These are phyloP conservation scores for Mariannaea sp. DNA, from an alignment of 2,329 filamentous ascomycete species.

Conservation along the genomic window DNA sequence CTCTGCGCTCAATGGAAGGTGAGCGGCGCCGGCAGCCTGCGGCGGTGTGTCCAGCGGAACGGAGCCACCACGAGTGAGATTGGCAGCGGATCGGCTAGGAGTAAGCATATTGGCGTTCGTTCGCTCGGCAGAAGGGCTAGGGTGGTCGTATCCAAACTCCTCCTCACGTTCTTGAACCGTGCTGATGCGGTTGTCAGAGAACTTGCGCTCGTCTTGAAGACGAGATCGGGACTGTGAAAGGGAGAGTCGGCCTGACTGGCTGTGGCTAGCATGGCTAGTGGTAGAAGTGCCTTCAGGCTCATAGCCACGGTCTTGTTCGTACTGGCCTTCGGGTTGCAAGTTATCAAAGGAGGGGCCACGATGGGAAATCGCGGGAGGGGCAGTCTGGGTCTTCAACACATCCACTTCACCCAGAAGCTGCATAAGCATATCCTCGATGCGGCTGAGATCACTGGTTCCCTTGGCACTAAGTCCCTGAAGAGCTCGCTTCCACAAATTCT, in stretches of 20 bases:
- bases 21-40: slow-evolving; percentile 48
- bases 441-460: slow-evolving; percentile 82
- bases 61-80: slow-evolving; percentile 55
- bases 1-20: slow-evolving; percentile 66
- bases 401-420: slow-evolving; percentile 93
- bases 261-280: slow-evolving; percentile 72
- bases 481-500: slow-evolving; percentile 93
- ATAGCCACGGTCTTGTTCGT: slow-evolving; percentile 74
- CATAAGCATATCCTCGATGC: slow-evolving; percentile 90
- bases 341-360: slow-evolving; percentile 70
- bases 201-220: slow-evolving; percentile 57
- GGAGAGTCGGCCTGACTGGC: slow-evolving; percentile 77
- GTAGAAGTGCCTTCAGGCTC: slow-evolving; percentile 80
- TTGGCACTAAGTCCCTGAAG: slow-evolving; percentile 87
- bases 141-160: slow-evolving; percentile 64
- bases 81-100: slow-evolving; percentile 55
- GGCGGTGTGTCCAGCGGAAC: slow-evolving; percentile 64
- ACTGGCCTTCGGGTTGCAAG: slow-evolving; percentile 64
- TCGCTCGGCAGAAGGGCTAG: slow-evolving; percentile 47
- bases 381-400: slow-evolving; percentile 69
- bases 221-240: slow-evolving; percentile 57
- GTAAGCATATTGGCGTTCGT: slow-evolving; percentile 61
- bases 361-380: slow-evolving; percentile 42
- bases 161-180: slow-evolving; percentile 86
- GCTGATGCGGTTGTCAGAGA: slow-evolving; percentile 82